A percentile compares a stretch with the other conserved stretches of the same genome.
Evolutionary conservation across 441 rosid genomes (phyloP).

Genomic region (Populus hybrid): DNA sequence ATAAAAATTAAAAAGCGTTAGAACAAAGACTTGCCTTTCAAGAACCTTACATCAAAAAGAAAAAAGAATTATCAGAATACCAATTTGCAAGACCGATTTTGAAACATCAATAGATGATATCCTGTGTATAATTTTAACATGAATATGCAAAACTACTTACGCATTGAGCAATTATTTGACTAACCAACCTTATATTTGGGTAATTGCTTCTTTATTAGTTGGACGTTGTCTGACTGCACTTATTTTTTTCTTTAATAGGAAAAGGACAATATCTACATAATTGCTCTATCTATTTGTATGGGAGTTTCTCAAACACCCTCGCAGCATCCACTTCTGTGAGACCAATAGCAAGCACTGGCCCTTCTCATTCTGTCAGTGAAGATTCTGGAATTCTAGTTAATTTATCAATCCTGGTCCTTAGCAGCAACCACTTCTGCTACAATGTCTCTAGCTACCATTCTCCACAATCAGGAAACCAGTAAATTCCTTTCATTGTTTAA

Average conservation of each 20-base stretch:
- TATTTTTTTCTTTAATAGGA: background rate
- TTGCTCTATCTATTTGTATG: background rate
- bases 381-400: background rate
- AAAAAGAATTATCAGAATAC: background rate
- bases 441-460: background rate
- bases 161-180: background rate
- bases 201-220: background rate
- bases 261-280: background rate
- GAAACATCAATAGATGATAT: background rate
- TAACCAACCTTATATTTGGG: background rate
- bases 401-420: background rate
- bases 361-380: background rate
- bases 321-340: background rate
- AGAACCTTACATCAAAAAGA: background rate
- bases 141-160: background rate
- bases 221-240: background rate
- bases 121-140: background rate
- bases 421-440: background rate
- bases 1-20: no score
- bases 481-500: background rate
- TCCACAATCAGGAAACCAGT: background rate
- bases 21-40: background rate
- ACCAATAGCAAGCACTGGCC: background rate
- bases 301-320: background rate
- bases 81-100: background rate